A percentile compares a stretch with the other conserved stretches of the same genome.
phyloP scores from a whole-genome alignment of 768 basidiomycete species.

The Clitopilus passeckerianus region DNA sequence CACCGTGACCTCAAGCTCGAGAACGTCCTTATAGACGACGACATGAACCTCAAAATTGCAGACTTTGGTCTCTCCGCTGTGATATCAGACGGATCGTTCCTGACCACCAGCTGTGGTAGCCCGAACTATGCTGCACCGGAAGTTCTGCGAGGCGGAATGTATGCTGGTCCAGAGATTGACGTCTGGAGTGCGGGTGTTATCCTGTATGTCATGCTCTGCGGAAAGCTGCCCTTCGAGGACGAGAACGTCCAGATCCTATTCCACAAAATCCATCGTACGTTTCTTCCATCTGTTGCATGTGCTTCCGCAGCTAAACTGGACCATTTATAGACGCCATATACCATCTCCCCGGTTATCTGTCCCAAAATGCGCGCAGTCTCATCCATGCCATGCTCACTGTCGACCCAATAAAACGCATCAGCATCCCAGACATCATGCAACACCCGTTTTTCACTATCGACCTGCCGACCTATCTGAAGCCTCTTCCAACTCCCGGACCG shows the following conservation, averaged over 20 bases:
- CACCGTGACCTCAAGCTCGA: constrained; percentile 98
- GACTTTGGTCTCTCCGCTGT: constrained; percentile 97
- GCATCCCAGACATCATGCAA: constrained; percentile 84
- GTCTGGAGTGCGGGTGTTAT: constrained; percentile 99
- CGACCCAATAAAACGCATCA: constrained; percentile 93
- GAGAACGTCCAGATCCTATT: constrained; percentile 91
- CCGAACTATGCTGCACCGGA: constrained; percentile 99
- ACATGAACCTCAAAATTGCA: constrained; percentile 94
- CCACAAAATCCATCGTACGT: constrained; percentile 87
- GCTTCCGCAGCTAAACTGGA: background rate
- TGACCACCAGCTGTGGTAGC: constrained; percentile 96
- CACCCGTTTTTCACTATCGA: constrained; percentile 89
- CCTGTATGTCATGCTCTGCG: constrained; percentile 96
- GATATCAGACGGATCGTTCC: constrained; percentile 93
- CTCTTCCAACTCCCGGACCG: constrained; percentile 77
- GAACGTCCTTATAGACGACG: constrained; percentile 83
- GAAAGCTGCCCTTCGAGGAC: constrained; percentile 94
- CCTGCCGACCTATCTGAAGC: constrained; percentile 80
- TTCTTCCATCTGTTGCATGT: background rate
- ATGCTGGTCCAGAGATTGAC: constrained; percentile 97
- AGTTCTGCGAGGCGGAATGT: constrained; percentile 91
- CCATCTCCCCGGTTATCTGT: constrained; percentile 78
- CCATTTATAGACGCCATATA: constrained; percentile 69
- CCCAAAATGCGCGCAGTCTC: constrained; percentile 70
- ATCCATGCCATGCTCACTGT: constrained; percentile 89